phyloP scores from a whole-genome alignment of 2,329 filamentous ascomycete species.

The Aureobasidium lini region DNA sequence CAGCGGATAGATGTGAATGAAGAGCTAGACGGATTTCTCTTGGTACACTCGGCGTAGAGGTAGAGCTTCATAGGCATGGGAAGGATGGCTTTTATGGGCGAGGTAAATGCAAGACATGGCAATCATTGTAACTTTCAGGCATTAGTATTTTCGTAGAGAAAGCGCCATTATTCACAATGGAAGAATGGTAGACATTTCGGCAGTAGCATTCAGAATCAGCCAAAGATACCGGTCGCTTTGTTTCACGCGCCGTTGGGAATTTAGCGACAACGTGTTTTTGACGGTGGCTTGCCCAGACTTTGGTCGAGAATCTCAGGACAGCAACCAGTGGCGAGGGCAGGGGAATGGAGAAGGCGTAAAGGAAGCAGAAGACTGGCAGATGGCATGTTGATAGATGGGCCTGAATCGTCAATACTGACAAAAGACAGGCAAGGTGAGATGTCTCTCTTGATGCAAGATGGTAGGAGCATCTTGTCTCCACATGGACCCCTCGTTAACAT shows the following conservation, averaged over 20 bases:
- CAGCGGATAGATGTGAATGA: background rate
- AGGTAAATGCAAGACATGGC: background rate
- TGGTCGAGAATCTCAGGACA: background rate
- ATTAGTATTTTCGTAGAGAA: background rate
- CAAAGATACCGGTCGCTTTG: background rate
- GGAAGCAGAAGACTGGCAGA: background rate
- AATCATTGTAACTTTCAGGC: background rate
- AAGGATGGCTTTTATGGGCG: background rate
- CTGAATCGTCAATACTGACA: no score
- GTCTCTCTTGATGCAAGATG: background rate
- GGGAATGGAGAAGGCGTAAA: background rate
- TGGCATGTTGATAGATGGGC: no score
- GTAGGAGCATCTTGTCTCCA: no score
- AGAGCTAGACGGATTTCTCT: background rate
- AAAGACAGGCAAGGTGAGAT: background rate
- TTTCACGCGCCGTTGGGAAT: constrained; percentile 9
- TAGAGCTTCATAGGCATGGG: constrained; percentile 5
- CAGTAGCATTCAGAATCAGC: background rate
- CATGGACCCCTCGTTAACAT: background rate
- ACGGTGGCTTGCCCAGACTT: constrained; percentile 1
- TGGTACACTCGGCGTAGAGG: background rate
- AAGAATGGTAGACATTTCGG: background rate
- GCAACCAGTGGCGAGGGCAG: background rate
- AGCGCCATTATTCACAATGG: background rate
- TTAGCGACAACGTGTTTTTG: constrained; percentile 1